Evolutionary conservation across 2,329 filamentous ascomycete species (phyloP), one percentile per base, ranked within the genome.

Genomic region (Fusarium sp.): DNA sequence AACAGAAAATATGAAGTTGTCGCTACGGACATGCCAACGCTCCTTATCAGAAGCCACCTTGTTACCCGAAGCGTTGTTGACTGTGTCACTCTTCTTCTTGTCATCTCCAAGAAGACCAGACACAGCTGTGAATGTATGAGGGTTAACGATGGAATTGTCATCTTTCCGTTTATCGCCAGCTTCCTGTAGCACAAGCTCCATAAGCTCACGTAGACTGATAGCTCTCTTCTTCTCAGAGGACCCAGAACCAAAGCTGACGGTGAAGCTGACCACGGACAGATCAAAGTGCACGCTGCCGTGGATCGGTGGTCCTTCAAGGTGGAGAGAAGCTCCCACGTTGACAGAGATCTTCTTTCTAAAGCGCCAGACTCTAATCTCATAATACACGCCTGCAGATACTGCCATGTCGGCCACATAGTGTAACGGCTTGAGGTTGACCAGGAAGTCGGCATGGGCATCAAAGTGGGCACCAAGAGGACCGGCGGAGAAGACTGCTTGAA

Each of bases 161-260:
- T 24, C 13, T 14, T 14, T 7, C 20, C 46, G 33, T 11, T 0
- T 50, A 2, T 50, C 46, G 2, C 28, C 46, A 22, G 2, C 46
- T 1, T 50, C 46, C 20, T 50, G 46, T 11, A 50, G 17, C 20
- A 50, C 46, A 39, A 50, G 46, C 0, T 1, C 46, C 46, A 50
- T 15, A 3, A 50, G 46, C 1, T 50, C 46, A 2, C 33, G 46
- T 1, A 50, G 46, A 0, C 7, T 50, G 20, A 50, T 50, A 0
- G 2, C 0, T 4, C 2, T 50, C 8, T 50, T 50, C 2, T 7
- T 5, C 1, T 50, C 46, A 0, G 46, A 50, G 0, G 20, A 1
- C 4, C 33, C 46, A 18, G 46, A 39, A 0, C 46, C 46, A 4
- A 50, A 50, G 46, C 20, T 39, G 11, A 50, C 46, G 0, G 46